Base-by-base conservation (phyloP, 768 basidiomycete genomes). In the Austroboletus eburneus region DNA sequence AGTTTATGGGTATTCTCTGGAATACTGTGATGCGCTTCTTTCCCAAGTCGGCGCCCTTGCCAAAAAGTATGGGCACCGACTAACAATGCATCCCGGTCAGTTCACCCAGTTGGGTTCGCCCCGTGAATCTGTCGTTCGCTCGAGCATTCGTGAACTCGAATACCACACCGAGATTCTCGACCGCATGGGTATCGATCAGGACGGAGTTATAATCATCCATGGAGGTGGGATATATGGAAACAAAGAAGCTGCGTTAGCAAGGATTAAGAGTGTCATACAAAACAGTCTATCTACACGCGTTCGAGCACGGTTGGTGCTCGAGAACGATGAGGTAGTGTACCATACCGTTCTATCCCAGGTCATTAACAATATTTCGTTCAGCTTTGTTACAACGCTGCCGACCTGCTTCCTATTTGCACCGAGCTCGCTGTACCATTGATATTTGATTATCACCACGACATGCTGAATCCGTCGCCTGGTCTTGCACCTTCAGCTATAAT, bases 81-180 rank as follows among this genome's bases (percentile, higher is more conserved):
- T 97, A 40, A 96, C 92, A 1, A 76, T 81, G 8, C 92, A 96
- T 64, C 92, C 93, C 0, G 92, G 91, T 2, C 91, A 93, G 68
- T 94, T 75, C 57, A 88, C 85, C 0, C 85, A 85, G 56, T 64
- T 97, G 3, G 92, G 87, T 6, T 88, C 85, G 23, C 92, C 90
- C 1, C 85, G 77, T 39, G 73, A 79, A 14, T 73, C 72, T 9
- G 94, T 96, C 13, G 75, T 94, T 9, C 73, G 79, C 23, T 79
- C 89, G 4, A 80, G 88, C 16, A 70, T 94, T 9, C 74, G 87
- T 14, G 93, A 97, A 49, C 72, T 97, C 22, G 72, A 74, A 20
- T 95, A 97, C 60, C 94, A 97, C 50, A 81, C 81, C 49, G 82
- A 94, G 64, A 87, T 96, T 77, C 72, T 95, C 61, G 86, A 91